These are phyloP conservation scores for Cadophora luteo-olivacea DNA, from an alignment of 2,329 filamentous ascomycete genomes.

Conservation along the genomic window DNA sequence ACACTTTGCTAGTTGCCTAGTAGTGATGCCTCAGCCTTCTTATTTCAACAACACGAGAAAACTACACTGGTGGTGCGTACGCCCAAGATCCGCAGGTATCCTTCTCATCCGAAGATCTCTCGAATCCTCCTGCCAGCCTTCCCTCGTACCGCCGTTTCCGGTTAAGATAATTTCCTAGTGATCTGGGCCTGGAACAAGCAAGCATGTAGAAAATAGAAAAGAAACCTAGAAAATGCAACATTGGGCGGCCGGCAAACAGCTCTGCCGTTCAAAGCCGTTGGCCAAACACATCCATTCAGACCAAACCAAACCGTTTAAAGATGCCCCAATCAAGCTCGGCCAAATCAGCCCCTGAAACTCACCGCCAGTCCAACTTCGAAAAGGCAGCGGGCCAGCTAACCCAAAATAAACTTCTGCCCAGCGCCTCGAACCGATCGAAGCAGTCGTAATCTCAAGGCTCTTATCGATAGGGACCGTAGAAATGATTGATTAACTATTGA, in stretches of 20 bases:
- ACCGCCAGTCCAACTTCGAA: slow-evolving; percentile 33
- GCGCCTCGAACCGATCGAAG: slow-evolving; percentile 17
- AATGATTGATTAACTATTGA: slow-evolving; percentile 19
- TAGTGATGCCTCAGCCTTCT: slow-evolving; percentile 11
- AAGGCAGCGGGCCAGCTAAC: slow-evolving; percentile 8
- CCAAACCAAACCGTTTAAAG: slow-evolving; percentile 25
- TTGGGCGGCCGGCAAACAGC: slow-evolving; percentile 21
- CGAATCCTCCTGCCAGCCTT: slow-evolving; percentile 20
- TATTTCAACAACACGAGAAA: slow-evolving; percentile 3
- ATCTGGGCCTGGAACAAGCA: background rate
- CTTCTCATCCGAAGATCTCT: slow-evolving; percentile 15
- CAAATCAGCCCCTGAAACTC: slow-evolving; percentile 37
- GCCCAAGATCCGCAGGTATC: slow-evolving; percentile 5
- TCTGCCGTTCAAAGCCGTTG: slow-evolving; percentile 33
- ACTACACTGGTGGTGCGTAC: slow-evolving; percentile 1
- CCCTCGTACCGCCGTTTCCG: slow-evolving; percentile 21
- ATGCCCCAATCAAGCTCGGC: slow-evolving; percentile 18
- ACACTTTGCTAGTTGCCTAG: slow-evolving; percentile 14
- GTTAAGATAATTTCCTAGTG: slow-evolving; percentile 11
- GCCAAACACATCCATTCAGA: slow-evolving; percentile 17
- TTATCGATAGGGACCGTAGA: slow-evolving; percentile 8
- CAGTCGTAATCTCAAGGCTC: slow-evolving; percentile 1
- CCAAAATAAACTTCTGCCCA: slow-evolving; percentile 16
- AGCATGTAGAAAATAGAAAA: slow-evolving; percentile 10
- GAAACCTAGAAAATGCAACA: background rate